Evolutionary conservation across 352 stramenopile species (phyloP).

Genomic region (Globisporangium paddicum): DNA sequence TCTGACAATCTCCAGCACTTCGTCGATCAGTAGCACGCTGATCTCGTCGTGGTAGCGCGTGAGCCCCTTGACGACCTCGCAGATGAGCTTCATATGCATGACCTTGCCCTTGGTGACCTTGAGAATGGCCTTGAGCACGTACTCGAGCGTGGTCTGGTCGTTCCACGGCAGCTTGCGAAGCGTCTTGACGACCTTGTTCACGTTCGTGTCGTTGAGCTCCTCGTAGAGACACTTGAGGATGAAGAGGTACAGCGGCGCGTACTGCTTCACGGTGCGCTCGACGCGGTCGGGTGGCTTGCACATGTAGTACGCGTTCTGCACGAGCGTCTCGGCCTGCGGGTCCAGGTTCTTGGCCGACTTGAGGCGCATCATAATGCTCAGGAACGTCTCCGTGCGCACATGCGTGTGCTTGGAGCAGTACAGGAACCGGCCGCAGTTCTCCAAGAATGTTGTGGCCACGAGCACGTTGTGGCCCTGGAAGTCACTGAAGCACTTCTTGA

Average conservation of each 20-base stretch:
- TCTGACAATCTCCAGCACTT: conserved; percentile 91
- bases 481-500: conserved; percentile 93
- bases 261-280: conserved; percentile 64
- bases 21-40: conserved; percentile 89
- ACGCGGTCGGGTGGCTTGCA: conserved; percentile 87
- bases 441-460: conserved; percentile 94
- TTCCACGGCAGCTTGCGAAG: conserved; percentile 93
- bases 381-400: conserved; percentile 81
- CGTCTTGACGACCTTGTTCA: conserved; percentile 92
- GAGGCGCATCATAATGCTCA: conserved; percentile 95
- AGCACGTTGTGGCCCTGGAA: conserved; percentile 96
- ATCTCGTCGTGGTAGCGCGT: conserved; percentile 89
- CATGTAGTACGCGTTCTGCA: conserved; percentile 93
- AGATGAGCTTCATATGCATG: conserved; percentile 85
- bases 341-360: conserved; percentile 93
- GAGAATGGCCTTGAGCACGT: conserved; percentile 90
- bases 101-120: conserved; percentile 91
- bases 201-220: conserved; percentile 69
- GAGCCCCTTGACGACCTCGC: conserved; percentile 85
- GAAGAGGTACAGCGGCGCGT: conserved; percentile 92
- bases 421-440: conserved; percentile 95
- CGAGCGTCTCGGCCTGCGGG: conserved; percentile 79
- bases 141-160: conserved; percentile 38
- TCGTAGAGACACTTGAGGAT: conserved; percentile 85
- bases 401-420: conserved; percentile 95